Evolutionary conservation across 805 yeast species (phyloP).

Genomic region (Torulaspora maleeae): DNA sequence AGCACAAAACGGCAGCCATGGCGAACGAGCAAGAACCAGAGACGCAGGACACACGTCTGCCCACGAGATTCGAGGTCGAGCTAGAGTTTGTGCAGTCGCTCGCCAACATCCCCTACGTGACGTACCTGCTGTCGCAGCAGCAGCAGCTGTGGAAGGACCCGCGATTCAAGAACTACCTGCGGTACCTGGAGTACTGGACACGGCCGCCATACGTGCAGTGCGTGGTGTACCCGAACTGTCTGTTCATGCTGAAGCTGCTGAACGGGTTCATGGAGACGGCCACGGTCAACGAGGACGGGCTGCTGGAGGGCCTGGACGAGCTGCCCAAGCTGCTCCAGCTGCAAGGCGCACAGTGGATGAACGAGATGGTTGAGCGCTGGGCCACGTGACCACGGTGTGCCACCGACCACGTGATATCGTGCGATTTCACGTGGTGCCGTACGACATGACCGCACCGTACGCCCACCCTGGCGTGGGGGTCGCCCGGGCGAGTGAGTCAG

Average conservation of each 20-base stretch:
- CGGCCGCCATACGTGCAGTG: conserved; percentile 53
- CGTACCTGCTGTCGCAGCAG: conserved; percentile 74
- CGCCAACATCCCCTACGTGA: conserved; percentile 82
- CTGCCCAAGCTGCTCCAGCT: conserved; percentile 46
- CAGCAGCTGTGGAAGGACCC: conserved; percentile 63
- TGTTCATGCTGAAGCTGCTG: conserved; percentile 67
- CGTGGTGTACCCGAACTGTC: conserved; percentile 72
- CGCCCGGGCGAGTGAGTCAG: conserved; percentile 1
- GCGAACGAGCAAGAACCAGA: neutral
- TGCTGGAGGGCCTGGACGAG: conserved; percentile 48
- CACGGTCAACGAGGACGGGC: conserved; percentile 42
- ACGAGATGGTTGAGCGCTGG: conserved; percentile 76
- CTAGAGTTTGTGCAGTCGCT: conserved; percentile 81
- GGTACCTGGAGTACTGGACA: conserved; percentile 86
- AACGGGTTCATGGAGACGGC: conserved; percentile 32
- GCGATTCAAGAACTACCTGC: conserved; percentile 66
- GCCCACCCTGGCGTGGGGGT: neutral
- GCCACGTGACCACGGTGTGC: conserved; percentile 14
- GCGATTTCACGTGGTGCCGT: neutral
- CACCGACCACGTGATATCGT: too few species aligned
- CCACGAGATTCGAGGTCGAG: conserved; percentile 44
- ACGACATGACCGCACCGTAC: neutral
- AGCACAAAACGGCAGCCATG: neutral
- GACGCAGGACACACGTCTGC: conserved; percentile 32
- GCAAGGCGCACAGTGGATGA: conserved; percentile 43